These are phyloP conservation scores for Colletotrichum musae DNA, from an alignment of 2,329 filamentous ascomycete species.

Conservation along the genomic window DNA sequence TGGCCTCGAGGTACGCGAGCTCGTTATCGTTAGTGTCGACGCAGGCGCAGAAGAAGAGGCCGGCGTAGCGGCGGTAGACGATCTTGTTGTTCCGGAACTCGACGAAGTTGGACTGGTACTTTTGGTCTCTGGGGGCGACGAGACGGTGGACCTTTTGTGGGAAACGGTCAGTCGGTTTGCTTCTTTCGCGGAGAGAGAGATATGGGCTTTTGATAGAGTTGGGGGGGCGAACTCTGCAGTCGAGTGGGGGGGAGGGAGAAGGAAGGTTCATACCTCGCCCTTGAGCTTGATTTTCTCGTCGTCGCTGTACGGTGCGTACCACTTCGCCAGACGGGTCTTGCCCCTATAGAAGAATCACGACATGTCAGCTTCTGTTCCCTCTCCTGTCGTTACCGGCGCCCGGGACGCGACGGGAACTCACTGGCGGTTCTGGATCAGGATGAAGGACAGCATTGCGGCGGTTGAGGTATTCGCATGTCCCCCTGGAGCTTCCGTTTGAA, in stretches of 20 bases:
- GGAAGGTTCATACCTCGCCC: conserved; percentile 79
- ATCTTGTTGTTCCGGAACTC: conserved; percentile 96
- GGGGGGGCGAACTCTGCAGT: too few species aligned
- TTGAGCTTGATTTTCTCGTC: conserved; percentile 99
- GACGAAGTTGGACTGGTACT: conserved; percentile 99
- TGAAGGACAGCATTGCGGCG: conserved; percentile 78
- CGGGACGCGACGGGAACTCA: conserved; percentile 51
- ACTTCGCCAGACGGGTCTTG: conserved; percentile 98
- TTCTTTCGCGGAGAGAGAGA: neutral
- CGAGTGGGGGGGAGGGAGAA: conserved; percentile 14
- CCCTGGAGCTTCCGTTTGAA: neutral
- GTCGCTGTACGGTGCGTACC: conserved; percentile 98
- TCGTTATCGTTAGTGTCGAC: conserved; percentile 99
- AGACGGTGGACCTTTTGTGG: conserved; percentile 88
- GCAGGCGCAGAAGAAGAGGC: conserved; percentile 98
- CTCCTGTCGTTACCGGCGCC: neutral
- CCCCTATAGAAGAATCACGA: conserved; percentile 71
- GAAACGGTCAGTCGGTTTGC: conserved; percentile 16
- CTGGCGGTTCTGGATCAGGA: conserved; percentile 89
- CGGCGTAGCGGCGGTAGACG: conserved; percentile 96
- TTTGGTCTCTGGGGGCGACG: conserved; percentile 96
- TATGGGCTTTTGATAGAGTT: too few species aligned
- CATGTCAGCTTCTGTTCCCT: conserved; percentile 22
- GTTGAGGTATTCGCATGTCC: conserved; percentile 31
- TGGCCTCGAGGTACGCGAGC: conserved; percentile 94